Conservation (phyloP, 148 eudicot species). For the Chenopodium album region DNA sequence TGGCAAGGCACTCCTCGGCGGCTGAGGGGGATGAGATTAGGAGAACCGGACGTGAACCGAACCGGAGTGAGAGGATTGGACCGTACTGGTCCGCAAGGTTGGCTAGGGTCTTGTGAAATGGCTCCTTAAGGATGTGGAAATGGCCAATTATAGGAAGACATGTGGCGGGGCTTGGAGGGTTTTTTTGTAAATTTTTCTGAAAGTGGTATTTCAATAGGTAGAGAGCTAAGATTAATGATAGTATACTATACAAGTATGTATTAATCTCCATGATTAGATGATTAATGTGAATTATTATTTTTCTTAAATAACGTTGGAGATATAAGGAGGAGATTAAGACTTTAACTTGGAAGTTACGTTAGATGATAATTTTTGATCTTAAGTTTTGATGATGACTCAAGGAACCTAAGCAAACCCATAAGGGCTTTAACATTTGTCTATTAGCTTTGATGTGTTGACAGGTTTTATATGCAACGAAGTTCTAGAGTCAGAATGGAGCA, state of each 20-base stretch:
- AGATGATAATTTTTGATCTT: too few species aligned
- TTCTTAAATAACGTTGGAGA: too few species aligned
- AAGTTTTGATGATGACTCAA: too few species aligned
- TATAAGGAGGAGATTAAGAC: not conserved
- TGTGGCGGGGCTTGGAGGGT: constrained; percentile 48
- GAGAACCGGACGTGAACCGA: constrained; percentile 45
- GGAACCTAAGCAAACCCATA: too few species aligned
- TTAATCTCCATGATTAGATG: not conserved
- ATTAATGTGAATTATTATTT: not conserved
- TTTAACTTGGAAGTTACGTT: not conserved
- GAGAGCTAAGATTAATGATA: constrained; percentile 9
- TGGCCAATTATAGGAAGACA: constrained; percentile 58
- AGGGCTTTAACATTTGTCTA: too few species aligned
- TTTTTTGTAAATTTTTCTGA: constrained; percentile 22
- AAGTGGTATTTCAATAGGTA: constrained; percentile 22
- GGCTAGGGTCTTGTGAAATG: constrained; percentile 39
- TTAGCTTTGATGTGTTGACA: too few species aligned
- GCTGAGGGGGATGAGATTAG: constrained; percentile 25
- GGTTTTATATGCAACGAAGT: too few species aligned
- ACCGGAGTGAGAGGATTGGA: constrained; percentile 39
- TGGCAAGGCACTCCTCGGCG: constrained; percentile 29
- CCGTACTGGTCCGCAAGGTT: constrained; percentile 36
- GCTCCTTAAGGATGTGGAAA: constrained; percentile 44
- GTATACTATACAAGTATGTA: not conserved
- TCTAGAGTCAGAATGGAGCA: too few species aligned